Base-by-base conservation (phyloP, 257 asterid species). In the Eustoma russellianum region DNA sequence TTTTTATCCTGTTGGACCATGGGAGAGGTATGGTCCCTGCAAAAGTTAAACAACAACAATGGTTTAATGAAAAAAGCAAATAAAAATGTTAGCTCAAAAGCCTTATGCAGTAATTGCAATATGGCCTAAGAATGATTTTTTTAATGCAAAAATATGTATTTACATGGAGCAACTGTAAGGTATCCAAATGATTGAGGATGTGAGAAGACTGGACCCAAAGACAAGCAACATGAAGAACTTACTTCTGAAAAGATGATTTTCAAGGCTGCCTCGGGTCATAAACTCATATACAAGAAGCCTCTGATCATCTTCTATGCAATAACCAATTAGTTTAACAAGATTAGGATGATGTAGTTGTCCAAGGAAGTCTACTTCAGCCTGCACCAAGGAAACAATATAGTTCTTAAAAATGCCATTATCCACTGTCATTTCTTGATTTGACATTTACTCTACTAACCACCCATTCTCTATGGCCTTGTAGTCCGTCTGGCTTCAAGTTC, bases 401-500 rank as follows among this genome's bases (percentile, higher is more conserved):
- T 53, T n/a, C 53, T 63, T 63, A 53, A 33, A 48, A 24, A 28
- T 35, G 44, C 41, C 57, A 28, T 53, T 63, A 14, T 28, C 9
- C 49, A 17, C 45, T 52, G 53, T 40, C 56, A 65, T 60, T 34
- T 55, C 54, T 61, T 58, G 57, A 50, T 60, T 59, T 49, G 48
- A 60, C 60, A 46, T 65, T 33, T 74, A 68, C 61, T 11, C 63
- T 63, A 82, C 94, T 80, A 59, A 91, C 98, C 96, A 91, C 84
- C 98, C 98, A 91, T 84, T 91, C 98, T 72, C 95, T 77, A 75
- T 91, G 98, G 74, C 98, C 98, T 76, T 91, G 98, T 61, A 86
- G 86, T 17, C 92, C 96, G 14, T 87, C 92, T 1, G 79, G 94
- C 74, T 91, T 91, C 79, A 91, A 79, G 62, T 83, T 87, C 82